Evolutionary conservation across 2,329 filamentous ascomycete species (phyloP), one percentile per base, ranked within the genome.

Genomic region (Arthrobotrys sinensis): DNA sequence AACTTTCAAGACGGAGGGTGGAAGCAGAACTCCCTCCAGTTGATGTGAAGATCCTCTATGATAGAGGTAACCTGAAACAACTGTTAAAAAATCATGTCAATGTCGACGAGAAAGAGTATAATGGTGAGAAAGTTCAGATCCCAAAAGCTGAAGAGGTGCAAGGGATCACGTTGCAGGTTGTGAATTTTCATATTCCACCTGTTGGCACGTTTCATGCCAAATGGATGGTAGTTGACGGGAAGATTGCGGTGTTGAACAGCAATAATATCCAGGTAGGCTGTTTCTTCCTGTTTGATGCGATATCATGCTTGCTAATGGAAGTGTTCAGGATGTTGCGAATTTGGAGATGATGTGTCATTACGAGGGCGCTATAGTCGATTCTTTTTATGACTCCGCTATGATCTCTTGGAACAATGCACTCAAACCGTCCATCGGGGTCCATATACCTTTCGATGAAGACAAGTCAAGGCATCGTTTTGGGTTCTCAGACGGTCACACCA

Each of bases 171-270:
- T 83, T 95, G 38, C 86, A 93, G 81, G 91, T 94, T 4, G 87
- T 92, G 78, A 94, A 93, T 82, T 91, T 90, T 81, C 92, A 94
- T 81, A 87, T 87, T 11, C 88, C 91, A 0, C 84, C 91, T 0
- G 84, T 94, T 1, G 92, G 92, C 0, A 95, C 92, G 0, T 91
- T 94, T 46, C 92, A 94, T 81, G 87, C 90, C 79, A 95, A 95
- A 82, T 93, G 91, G 82, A 92, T 93, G 86, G 86, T 94, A 0
- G 89, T 94, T 0, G 92, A 95, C 83, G 87, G 92, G 5, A 89
- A 88, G 79, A 86, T 91, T n/a, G 92, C 88, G 0, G 85, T 92
- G 0, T 83, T 94, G 1, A 91, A 92, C 84, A 94, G 91, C 85
- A 93, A 93, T 83, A 95, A 94, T 81, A 91, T 94, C 62, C 87